Base-by-base conservation (phyloP, 1,139 yeast genomes). In the Sugiyamaella japonica region DNA sequence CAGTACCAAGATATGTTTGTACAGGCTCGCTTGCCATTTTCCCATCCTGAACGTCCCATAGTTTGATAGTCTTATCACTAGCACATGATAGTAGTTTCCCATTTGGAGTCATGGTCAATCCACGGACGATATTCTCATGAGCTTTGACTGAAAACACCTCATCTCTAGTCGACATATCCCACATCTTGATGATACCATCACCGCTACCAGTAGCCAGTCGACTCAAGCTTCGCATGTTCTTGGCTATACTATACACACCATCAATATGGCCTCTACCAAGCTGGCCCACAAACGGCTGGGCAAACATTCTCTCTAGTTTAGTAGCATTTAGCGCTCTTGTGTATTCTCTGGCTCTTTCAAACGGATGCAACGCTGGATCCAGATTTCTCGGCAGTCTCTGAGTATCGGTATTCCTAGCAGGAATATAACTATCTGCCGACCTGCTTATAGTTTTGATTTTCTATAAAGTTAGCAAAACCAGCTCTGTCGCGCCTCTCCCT, bases 271-370 rank as follows among this genome's bases (percentile, higher is more conserved):
- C 99, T 62, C 84, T 81, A 1, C 99, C 99, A 37, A 95, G 74
- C 69, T 95, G 98, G 1, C 97, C 97, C 16, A 95, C 79, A 71
- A 95, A 93, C 5, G 99, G 99, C 68, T 91, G 91, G 0, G 99
- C 99, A 79, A 95, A 93, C 89, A 93, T 86, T 63, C 97, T 78
- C 68, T 91, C 98, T 73, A 95, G 73, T 70, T 95, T 95, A 15
- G 98, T 91, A 25, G 99, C 98, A 56, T 90, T 91, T 53, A 95
- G 73, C 1, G 99, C 99, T 62, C 91, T 82, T 15, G 97, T 89
- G 67, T 95, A 95, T 71, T 95, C 99, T 68, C 99, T 78, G 3
- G 98, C 97, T 62, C 98, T 79, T 73, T 95, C 98, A 67, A 93
- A 93, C 0, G 98, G 99, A 73, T 95, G 99, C 51, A 93, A 76